phyloP scores from a whole-genome alignment of 2,329 filamentous ascomycete genomes.

The Parastagonospora nodorum region DNA sequence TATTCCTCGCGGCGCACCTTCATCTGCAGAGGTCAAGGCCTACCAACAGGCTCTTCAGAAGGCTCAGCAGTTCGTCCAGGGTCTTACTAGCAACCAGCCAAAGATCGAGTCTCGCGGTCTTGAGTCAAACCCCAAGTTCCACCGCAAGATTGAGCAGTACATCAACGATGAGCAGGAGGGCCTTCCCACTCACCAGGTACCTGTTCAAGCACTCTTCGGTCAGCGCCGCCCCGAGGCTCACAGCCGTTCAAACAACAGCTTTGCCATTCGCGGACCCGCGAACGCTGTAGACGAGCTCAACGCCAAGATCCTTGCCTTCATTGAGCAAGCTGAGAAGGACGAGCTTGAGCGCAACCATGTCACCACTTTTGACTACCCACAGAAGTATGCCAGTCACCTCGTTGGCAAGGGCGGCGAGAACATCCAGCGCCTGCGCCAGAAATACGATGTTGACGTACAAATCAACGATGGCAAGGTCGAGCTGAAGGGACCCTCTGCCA shows the following conservation, averaged over 20 bases:
- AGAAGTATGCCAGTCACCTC: constrained; percentile 89
- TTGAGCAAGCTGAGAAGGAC: constrained; percentile 87
- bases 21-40: constrained; percentile 57
- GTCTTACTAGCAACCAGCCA: constrained; percentile 59
- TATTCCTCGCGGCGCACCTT: constrained; percentile 62
- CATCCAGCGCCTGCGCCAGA: constrained; percentile 70
- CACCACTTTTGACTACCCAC: constrained; percentile 86
- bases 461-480: constrained; percentile 93
- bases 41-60: constrained; percentile 64
- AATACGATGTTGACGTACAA: constrained; percentile 79
- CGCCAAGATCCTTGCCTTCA: constrained; percentile 75
- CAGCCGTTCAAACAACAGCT: constrained; percentile 59
- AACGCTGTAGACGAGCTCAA: constrained; percentile 73
- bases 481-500: constrained; percentile 92
- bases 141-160: constrained; percentile 66
- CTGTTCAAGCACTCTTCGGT: constrained; percentile 61
- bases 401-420: constrained; percentile 71
- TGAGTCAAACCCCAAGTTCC: constrained; percentile 63
- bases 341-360: constrained; percentile 92
- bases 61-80: constrained; percentile 62
- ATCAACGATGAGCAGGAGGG: constrained; percentile 61
- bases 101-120: constrained; percentile 61
- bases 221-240: constrained; percentile 52
- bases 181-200: constrained; percentile 56
- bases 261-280: constrained; percentile 78